These are phyloP conservation scores for Nemophila menziesii DNA, from an alignment of 257 asterid species.

Conservation along the genomic window DNA sequence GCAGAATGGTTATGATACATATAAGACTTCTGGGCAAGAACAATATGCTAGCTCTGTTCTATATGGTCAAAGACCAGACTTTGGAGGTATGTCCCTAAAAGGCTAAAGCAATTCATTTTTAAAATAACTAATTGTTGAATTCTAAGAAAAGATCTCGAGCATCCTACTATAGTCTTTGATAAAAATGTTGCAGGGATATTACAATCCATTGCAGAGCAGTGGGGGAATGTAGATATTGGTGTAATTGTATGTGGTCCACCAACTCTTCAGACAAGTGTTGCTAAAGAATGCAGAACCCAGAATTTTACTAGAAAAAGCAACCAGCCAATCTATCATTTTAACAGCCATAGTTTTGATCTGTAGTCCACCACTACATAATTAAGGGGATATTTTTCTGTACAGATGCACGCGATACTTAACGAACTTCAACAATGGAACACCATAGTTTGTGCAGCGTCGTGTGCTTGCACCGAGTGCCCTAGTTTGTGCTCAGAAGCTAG, in stretches of 20 bases:
- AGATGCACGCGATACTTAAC: too few relatives aligned
- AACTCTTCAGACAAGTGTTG: constrained; percentile 55
- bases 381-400: too few relatives aligned
- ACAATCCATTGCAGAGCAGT: constrained; percentile 28
- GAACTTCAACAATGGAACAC: too few relatives aligned
- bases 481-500: too few relatives aligned
- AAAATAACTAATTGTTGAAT: too few relatives aligned
- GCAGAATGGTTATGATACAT: constrained; percentile 9
- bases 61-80: constrained; percentile 69
- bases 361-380: too few relatives aligned
- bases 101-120: too few relatives aligned
- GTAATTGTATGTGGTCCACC: constrained; percentile 77
- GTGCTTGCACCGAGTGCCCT: too few relatives aligned
- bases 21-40: constrained; percentile 17
- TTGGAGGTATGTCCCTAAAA: constrained; percentile 35
- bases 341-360: constrained; percentile 87
- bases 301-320: constrained; percentile 35
- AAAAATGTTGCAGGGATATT: constrained; percentile 39
- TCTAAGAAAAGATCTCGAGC: too few relatives aligned
- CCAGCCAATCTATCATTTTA: constrained; percentile 62
- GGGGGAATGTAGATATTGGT: constrained; percentile 68
- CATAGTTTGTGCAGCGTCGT: too few relatives aligned
- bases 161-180: neutral
- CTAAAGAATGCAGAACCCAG: constrained; percentile 50
- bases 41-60: constrained; percentile 19